These are phyloP conservation scores for Exophiala mesophila DNA, from an alignment of 2,329 filamentous ascomycete species.

Conservation along the genomic window DNA sequence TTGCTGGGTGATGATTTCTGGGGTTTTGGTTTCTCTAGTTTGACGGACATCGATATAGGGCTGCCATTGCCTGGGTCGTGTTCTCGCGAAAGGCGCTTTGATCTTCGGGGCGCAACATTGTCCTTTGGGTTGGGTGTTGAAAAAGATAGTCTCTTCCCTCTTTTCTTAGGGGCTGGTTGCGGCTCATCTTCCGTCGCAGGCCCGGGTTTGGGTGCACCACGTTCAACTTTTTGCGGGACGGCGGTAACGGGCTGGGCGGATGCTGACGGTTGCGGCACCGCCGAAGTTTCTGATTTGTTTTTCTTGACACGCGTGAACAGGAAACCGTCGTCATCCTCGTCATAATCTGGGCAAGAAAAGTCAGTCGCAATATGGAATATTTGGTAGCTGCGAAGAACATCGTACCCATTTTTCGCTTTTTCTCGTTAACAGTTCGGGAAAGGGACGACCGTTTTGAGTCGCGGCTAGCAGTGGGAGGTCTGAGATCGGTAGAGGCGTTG, in stretches of 20 bases:
- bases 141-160: slow-evolving; percentile 33
- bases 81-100: slow-evolving; percentile 25
- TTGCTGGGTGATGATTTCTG: slow-evolving; percentile 1
- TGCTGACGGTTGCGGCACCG: slow-evolving; percentile 15
- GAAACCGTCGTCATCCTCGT: slow-evolving; percentile 74
- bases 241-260: slow-evolving; percentile 29
- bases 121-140: slow-evolving; percentile 29
- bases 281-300: slow-evolving; percentile 45
- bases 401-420: slow-evolving; percentile 45
- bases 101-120: slow-evolving; percentile 20
- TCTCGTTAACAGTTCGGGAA: slow-evolving; percentile 26
- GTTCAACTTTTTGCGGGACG: slow-evolving; percentile 29
- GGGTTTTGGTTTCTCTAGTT: slow-evolving; percentile 4
- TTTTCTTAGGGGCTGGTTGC: slow-evolving; percentile 29
- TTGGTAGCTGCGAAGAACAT: neutral
- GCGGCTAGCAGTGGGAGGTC: slow-evolving; percentile 11
- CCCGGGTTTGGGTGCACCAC: slow-evolving; percentile 23
- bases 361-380: slow-evolving; percentile 2
- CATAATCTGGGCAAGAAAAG: slow-evolving; percentile 44
- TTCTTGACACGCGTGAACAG: slow-evolving; percentile 66
- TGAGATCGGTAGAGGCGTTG: slow-evolving; percentile 12
- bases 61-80: slow-evolving; percentile 22
- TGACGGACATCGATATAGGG: slow-evolving; percentile 8
- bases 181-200: slow-evolving; percentile 28
- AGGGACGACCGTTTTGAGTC: neutral